Base-by-base conservation (phyloP, 768 basidiomycete genomes). In the Lactarius quietus region DNA sequence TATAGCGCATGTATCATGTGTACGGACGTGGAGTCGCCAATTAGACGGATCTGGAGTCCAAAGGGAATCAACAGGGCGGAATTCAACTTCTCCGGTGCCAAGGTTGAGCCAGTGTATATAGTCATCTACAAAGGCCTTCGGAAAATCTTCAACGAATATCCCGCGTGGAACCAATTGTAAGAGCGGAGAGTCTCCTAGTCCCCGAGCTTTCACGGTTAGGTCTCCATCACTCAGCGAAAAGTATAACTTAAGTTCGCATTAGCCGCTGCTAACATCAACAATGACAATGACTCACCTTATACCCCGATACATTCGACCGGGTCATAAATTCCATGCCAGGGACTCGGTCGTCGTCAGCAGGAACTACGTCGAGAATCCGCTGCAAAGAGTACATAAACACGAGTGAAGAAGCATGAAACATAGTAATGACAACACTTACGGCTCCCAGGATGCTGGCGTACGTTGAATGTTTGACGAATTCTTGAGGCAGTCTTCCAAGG, bases 71-170 rank as follows among this genome's bases (percentile, higher is more conserved):
- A 14, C 14, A 2, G 45, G 45, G 23, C 45, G 69, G 43, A 79
- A 74, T 66, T 76, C 76, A 10, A 79, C 65, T 6, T 55, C 53
- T 38, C 56, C 51, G 36, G 36, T 36, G 36, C 57, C 28, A 26
- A 76, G n/a, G 48, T 74, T 48, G 59, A 79, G 66, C 78, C 79
- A 80, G 66, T 78, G 78, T 66, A 48, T 23, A 3, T 1, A 48
- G 45, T 48, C 45, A 1, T 48, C 45, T 6, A 48, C 45, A 4
- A 38, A 79, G 70, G 18, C 68, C 48, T 29, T 52, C 10, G 78
- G 78, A 7, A 78, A 64, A 61, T 78, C 78, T 9, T 57, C 63
- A 3, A 28, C 41, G 33, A 80, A 69, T 33, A 68, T 57, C 4
- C 51, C 36, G 29, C 72, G 71, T 6, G 78, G 80, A 64, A 81